These are phyloP conservation scores for Hypoxylon rickii DNA, from an alignment of 495 filamentous ascomycete genomes.

Conservation along the genomic window DNA sequence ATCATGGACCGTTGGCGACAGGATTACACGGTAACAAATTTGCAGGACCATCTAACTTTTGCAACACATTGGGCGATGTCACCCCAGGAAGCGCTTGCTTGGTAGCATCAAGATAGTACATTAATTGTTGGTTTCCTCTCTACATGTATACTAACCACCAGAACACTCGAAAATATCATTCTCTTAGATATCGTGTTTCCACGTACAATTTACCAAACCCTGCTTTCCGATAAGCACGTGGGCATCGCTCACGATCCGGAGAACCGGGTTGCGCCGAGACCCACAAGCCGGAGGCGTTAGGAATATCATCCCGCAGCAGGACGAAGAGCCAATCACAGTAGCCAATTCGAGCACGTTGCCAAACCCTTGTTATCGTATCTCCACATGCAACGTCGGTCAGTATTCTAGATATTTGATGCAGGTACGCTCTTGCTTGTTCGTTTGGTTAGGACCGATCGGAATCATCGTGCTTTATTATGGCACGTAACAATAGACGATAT, in stretches of 20 bases:
- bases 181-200: too few species aligned
- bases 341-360: conserved; percentile 18
- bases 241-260: conserved; percentile 2
- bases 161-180: too few species aligned
- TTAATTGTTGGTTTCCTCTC: too few species aligned
- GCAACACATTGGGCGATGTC: too few species aligned
- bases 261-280: not conserved
- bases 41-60: too few species aligned
- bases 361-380: conserved; percentile 7
- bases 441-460: not conserved
- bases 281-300: conserved; percentile 4
- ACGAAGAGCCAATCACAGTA: conserved; percentile 16
- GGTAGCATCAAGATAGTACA: too few species aligned
- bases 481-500: conserved; percentile 10
- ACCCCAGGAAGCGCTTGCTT: too few species aligned
- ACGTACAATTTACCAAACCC: not conserved
- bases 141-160: not conserved
- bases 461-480: not conserved
- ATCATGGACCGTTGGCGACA: not conserved
- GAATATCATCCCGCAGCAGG: not conserved
- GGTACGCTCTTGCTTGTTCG: conserved; percentile 12
- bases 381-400: too few species aligned
- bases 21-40: too few species aligned
- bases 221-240: conserved; percentile 17
- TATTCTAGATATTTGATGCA: too few species aligned